phyloP scores from a whole-genome alignment of 2,329 filamentous ascomycete species.

The Colletotrichum magnum region DNA sequence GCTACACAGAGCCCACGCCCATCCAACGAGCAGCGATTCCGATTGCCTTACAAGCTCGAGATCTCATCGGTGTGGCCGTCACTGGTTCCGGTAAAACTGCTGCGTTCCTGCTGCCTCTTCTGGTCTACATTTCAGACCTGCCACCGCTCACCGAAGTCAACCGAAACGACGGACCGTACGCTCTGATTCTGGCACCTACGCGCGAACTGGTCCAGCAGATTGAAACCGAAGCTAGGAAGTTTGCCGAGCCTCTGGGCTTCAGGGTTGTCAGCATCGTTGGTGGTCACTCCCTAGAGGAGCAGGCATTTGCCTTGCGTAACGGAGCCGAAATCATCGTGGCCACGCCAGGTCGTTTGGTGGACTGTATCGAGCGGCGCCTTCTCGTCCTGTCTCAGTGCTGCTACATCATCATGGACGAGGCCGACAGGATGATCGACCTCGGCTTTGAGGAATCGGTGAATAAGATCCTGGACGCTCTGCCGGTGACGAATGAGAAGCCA shows the following conservation, averaged over 20 bases:
- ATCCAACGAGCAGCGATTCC: slow-evolving; percentile 97
- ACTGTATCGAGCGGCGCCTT: slow-evolving; percentile 94
- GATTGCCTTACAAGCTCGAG: slow-evolving; percentile 90
- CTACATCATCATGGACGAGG: slow-evolving; percentile 99
- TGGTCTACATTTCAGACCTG: slow-evolving; percentile 94
- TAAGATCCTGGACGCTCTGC: slow-evolving; percentile 95
- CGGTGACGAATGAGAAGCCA: slow-evolving; percentile 93
- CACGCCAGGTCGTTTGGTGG: slow-evolving; percentile 96
- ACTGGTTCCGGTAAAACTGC: slow-evolving; percentile 99
- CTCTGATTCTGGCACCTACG: slow-evolving; percentile 96
- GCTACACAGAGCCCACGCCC: slow-evolving; percentile 91
- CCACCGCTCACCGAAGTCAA: slow-evolving; percentile 87
- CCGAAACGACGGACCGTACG: slow-evolving; percentile 95
- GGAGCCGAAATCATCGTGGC: slow-evolving; percentile 98
- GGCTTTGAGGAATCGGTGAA: slow-evolving; percentile 98
- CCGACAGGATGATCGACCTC: slow-evolving; percentile 98
- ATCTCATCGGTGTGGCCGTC: slow-evolving; percentile 97
- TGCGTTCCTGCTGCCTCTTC: slow-evolving; percentile 89
- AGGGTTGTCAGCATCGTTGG: slow-evolving; percentile 98
- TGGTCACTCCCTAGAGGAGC: slow-evolving; percentile 94
- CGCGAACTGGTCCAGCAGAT: slow-evolving; percentile 99
- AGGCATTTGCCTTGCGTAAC: slow-evolving; percentile 89
- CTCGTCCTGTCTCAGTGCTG: slow-evolving; percentile 96
- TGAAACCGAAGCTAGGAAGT: slow-evolving; percentile 92
- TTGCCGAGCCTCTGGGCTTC: slow-evolving; percentile 91